phyloP scores from a whole-genome alignment of 176 grass and related monocot genomes.

The Bonia amplexicaulis region DNA sequence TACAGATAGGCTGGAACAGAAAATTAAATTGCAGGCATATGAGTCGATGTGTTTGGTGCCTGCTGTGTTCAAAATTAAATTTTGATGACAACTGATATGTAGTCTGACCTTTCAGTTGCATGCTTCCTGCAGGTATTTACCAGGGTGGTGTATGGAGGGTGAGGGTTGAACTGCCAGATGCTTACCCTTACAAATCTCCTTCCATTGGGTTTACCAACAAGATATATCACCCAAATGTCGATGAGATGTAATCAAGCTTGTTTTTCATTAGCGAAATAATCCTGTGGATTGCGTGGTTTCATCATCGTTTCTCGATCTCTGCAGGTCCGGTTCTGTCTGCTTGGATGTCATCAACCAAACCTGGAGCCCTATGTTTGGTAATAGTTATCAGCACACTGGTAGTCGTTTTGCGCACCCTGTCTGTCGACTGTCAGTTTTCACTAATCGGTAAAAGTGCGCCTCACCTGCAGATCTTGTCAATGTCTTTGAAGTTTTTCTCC shows the following conservation, averaged over 20 bases:
- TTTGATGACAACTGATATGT: too few species aligned
- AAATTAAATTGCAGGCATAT: background rate
- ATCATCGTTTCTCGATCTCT: background rate
- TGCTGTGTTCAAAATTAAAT: background rate
- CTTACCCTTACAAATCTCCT: slow-evolving; percentile 65
- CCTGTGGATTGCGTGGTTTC: background rate
- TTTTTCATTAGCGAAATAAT: background rate
- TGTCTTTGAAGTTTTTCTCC: slow-evolving; percentile 58
- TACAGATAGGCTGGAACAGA: too few species aligned
- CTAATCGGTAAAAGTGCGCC: background rate
- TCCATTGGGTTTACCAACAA: slow-evolving; percentile 57
- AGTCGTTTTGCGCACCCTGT: background rate
- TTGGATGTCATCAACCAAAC: slow-evolving; percentile 65
- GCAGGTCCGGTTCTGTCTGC: slow-evolving; percentile 49
- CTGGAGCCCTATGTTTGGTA: slow-evolving; percentile 70
- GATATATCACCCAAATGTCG: slow-evolving; percentile 58
- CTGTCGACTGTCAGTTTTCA: too few species aligned
- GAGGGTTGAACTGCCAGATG: slow-evolving; percentile 44
- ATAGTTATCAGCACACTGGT: background rate
- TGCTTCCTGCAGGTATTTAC: slow-evolving; percentile 45
- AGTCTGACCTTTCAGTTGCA: too few species aligned
- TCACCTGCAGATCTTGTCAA: slow-evolving; percentile 46
- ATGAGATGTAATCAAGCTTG: slow-evolving; percentile 42
- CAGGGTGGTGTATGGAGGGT: slow-evolving; percentile 58
- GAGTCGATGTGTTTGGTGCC: background rate